phyloP scores from a whole-genome alignment of 768 basidiomycete genomes.

The Pleurotus platypus region DNA sequence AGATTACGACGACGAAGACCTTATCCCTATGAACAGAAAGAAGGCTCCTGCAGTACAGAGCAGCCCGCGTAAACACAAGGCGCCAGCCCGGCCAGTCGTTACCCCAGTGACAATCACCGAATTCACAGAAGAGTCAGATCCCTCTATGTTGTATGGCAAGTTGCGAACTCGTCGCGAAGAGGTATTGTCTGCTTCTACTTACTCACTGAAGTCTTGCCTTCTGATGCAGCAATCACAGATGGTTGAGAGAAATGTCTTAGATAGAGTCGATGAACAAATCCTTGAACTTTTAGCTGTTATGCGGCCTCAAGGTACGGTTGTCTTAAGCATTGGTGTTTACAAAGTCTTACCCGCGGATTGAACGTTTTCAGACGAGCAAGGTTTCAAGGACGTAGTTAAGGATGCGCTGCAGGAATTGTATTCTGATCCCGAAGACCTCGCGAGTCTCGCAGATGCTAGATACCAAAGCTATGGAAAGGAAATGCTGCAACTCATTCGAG shows the following conservation, averaged over 20 bases:
- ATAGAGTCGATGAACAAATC: neutral
- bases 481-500: conserved; percentile 35
- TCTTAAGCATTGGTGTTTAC: too few relatives aligned
- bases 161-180: conserved; percentile 18
- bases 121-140: conserved; percentile 8
- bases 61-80: neutral
- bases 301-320: conserved; percentile 34
- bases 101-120: too few relatives aligned
- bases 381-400: conserved; percentile 34
- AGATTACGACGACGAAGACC: conserved; percentile 22
- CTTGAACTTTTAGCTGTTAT: conserved; percentile 29
- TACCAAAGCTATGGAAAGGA: conserved; percentile 29
- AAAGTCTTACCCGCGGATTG: too few relatives aligned
- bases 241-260: neutral
- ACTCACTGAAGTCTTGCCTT: neutral
- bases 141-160: conserved; percentile 20
- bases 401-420: conserved; percentile 39
- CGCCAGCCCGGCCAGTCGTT: neutral
- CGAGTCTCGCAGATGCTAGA: conserved; percentile 26
- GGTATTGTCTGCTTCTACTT: conserved; percentile 12
- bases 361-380: conserved; percentile 26
- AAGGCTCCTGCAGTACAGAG: too few relatives aligned
- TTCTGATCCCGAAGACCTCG: conserved; percentile 42
- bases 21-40: neutral
- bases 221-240: neutral